Evolutionary conservation across 208 protist species (phyloP).

Genomic region (Acanthamoeba royreba): DNA sequence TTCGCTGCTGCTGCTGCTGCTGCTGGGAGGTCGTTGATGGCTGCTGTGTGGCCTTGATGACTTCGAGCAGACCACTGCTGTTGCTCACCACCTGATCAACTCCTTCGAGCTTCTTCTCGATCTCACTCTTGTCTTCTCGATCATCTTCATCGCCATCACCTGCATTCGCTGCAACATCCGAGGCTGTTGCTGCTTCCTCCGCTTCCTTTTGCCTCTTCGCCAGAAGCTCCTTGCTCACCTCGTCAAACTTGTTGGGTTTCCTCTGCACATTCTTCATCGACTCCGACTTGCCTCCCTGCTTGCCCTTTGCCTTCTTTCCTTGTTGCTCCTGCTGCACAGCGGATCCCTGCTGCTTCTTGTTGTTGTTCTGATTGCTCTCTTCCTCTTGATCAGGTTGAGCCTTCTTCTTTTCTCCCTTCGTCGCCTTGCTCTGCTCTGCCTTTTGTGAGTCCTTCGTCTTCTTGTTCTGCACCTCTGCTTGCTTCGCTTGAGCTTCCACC

Average conservation of each 20-base stretch:
- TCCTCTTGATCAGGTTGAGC: background rate
- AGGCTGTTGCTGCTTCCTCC: background rate
- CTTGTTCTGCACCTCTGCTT: background rate
- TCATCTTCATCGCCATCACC: background rate
- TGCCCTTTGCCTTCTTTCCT: too few species aligned
- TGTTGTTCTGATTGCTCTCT: background rate
- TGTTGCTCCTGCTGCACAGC: too few species aligned
- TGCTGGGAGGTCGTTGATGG: background rate
- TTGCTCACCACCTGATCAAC: background rate
- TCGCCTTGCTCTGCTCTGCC: too few species aligned
- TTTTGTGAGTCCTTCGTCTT: background rate
- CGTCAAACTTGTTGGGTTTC: conserved; percentile 1
- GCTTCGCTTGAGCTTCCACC: too few species aligned
- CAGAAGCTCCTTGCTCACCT: background rate
- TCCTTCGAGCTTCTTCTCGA: background rate
- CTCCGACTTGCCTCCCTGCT: too few species aligned
- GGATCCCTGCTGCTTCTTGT: background rate
- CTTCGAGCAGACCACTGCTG: background rate
- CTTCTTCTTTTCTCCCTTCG: background rate
- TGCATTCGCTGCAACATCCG: background rate
- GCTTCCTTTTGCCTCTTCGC: too few species aligned
- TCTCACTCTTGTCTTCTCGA: background rate
- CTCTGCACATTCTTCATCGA: too few species aligned
- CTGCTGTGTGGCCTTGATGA: background rate
- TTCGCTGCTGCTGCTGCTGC: background rate